phyloP scores from a whole-genome alignment of 768 basidiomycete genomes.

The Leucocoprinus sp. region DNA sequence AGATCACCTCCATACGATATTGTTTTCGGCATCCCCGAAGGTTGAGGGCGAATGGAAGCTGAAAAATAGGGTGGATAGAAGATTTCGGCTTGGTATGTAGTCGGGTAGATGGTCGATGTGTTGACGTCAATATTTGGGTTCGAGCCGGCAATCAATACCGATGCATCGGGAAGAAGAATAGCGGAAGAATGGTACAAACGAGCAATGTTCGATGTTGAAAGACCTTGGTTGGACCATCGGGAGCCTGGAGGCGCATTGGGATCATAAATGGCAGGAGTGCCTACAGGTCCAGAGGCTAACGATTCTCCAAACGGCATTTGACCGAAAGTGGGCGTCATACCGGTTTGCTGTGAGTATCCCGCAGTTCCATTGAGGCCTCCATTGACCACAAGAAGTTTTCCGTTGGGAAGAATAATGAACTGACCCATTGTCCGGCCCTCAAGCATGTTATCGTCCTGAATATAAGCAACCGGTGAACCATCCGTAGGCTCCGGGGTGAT shows the following conservation, averaged over 20 bases:
- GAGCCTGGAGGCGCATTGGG: conserved; percentile 61
- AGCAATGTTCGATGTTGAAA: conserved; percentile 56
- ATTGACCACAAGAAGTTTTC: conserved; percentile 72
- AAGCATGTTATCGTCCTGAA: conserved; percentile 68
- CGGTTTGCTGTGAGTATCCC: conserved; percentile 62
- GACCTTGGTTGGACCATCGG: conserved; percentile 65
- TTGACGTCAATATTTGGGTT: conserved; percentile 90
- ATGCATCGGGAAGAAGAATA: conserved; percentile 81
- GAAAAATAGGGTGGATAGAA: conserved; percentile 92
- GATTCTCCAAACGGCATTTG: conserved; percentile 67
- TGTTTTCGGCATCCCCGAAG: conserved; percentile 59
- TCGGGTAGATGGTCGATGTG: conserved; percentile 51
- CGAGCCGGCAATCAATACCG: conserved; percentile 83
- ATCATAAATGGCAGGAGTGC: conserved; percentile 78
- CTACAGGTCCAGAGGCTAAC: conserved; percentile 72
- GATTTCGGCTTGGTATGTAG: conserved; percentile 74
- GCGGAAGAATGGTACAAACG: conserved; percentile 90
- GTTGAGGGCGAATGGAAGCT: conserved; percentile 57
- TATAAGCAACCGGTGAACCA: conserved; percentile 50
- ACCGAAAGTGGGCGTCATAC: conserved; percentile 32
- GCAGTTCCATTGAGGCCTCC: conserved; percentile 84
- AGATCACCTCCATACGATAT: conserved; percentile 76
- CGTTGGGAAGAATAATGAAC: conserved; percentile 77
- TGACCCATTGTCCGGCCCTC: conserved; percentile 85
- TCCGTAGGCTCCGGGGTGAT: conserved; percentile 81